Evolutionary conservation across 371 early-diverging fungal genomes (phyloP).

Genomic region (Mucor circinelloides): DNA sequence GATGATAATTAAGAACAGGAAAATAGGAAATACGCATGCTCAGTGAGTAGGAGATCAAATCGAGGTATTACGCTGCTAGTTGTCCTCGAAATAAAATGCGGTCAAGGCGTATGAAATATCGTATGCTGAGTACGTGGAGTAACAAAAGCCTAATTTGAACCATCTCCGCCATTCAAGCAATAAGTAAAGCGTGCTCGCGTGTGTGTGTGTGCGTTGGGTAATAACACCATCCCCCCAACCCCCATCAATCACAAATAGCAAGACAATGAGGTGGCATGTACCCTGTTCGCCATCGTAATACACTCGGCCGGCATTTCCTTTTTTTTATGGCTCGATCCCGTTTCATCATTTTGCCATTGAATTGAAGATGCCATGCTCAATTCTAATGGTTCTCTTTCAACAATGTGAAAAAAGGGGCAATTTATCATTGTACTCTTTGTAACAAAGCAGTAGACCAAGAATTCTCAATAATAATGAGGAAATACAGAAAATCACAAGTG

Average conservation of each 20-base stretch:
- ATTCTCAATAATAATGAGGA: background rate
- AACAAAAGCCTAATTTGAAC: background rate
- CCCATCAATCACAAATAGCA: background rate
- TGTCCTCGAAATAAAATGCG: background rate
- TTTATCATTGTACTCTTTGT: background rate
- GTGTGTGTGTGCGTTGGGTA: background rate
- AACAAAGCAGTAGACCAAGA: background rate
- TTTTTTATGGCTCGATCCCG: background rate
- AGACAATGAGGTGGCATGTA: background rate
- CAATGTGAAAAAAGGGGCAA: background rate
- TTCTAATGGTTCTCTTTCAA: background rate
- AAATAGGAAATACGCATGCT: background rate
- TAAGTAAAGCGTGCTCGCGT: background rate
- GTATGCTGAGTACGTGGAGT: background rate
- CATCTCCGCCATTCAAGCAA: background rate
- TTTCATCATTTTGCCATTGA: background rate
- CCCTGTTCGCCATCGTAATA: background rate
- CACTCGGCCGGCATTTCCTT: background rate
- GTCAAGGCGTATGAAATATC: background rate
- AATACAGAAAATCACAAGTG: conserved; percentile 7
- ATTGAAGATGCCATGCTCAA: background rate
- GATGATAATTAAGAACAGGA: background rate
- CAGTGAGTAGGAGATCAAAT: background rate
- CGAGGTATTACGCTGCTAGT: background rate
- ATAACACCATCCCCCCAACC: background rate